Base-by-base conservation (phyloP, 306 rosid species). In the Quercus glauca region DNA sequence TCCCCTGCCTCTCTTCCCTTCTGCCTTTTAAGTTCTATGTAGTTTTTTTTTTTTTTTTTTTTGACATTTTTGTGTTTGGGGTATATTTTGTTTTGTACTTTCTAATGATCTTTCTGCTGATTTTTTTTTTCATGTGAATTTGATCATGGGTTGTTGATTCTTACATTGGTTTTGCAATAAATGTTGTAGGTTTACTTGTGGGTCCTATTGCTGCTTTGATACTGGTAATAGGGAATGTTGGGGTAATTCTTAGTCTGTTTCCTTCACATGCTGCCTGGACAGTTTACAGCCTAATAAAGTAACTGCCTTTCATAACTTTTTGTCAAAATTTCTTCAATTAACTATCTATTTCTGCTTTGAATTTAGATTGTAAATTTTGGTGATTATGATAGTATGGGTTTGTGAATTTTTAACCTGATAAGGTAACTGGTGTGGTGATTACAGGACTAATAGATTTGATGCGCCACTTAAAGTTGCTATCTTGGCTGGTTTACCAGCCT, bases 251-350 rank as follows among this genome's bases (percentile, higher is more conserved):
- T 51, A 91, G 86, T 41, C 19, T 93, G 82, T 81, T 91, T 70
- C 97, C 97, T 80, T 89, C 93, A 71, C 98, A 91, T 69, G 87
- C 88, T 69, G 88, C 83, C 74, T 93, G 98, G 98, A 91, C 97
- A 72, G 76, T 91, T 52, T 93, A 87, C 71, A 85, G 91, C 69
- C 92, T 90, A 69, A 29, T 87, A 49, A 91, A 88, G 97, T 91
- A 83, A 81, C 37, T 41, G 31, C 2, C 73, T 77, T 71, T 55
- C 17, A 37, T 2, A 64, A 11, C n/a, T 21, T 8, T 55, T 6
- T 49, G 49, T 56, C 55, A 25, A 37, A 11, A 55, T 23, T 55
- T 21, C 21, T 33, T 68, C 29, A 11, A 7, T 10, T 29, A 63
- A 28, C 18, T 1, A 20, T 10, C 6, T 65, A 41, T 31, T 65